Conservation (phyloP, 331 rosid species). For the Quercus lobata region DNA sequence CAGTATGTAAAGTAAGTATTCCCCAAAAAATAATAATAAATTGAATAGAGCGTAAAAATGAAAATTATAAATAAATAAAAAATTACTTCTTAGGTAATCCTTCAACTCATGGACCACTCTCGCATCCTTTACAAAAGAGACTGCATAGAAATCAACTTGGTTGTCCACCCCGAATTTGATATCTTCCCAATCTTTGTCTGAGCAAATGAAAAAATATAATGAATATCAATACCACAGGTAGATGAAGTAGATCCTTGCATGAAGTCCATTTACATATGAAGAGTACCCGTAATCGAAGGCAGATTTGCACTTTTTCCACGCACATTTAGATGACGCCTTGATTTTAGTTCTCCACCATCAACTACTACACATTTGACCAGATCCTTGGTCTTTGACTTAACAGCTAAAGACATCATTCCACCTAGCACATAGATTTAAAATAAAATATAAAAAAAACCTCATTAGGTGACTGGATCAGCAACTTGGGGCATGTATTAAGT, state of each 20-base stretch:
- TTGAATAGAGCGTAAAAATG: slow-evolving; percentile 8
- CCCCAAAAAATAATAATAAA: slow-evolving; percentile 11
- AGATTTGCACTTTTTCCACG: slow-evolving; percentile 96
- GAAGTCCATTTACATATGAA: not conserved
- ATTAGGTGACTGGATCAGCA: slow-evolving; percentile 8
- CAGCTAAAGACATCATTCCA: slow-evolving; percentile 95
- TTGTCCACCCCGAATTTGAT: slow-evolving; percentile 96
- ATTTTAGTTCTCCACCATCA: slow-evolving; percentile 95
- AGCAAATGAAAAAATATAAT: slow-evolving; percentile 12
- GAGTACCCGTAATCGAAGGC: slow-evolving; percentile 91
- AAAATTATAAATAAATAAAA: not conserved
- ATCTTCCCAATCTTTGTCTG: slow-evolving; percentile 99
- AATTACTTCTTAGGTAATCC: slow-evolving; percentile 66
- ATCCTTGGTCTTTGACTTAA: slow-evolving; percentile 73
- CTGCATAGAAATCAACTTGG: slow-evolving; percentile 91
- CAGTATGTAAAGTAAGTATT: slow-evolving; percentile 4
- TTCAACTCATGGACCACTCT: slow-evolving; percentile 88
- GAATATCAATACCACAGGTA: not conserved
- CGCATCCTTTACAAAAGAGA: slow-evolving; percentile 90
- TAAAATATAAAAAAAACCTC: not conserved
- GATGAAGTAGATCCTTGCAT: not conserved
- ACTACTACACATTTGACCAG: slow-evolving; percentile 76
- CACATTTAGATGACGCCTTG: slow-evolving; percentile 94
- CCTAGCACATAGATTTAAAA: slow-evolving; percentile 42
- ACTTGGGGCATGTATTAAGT: not conserved